Evolutionary conservation across 148 eudicot genomes (phyloP).

Genomic region (Nyssa sinensis): DNA sequence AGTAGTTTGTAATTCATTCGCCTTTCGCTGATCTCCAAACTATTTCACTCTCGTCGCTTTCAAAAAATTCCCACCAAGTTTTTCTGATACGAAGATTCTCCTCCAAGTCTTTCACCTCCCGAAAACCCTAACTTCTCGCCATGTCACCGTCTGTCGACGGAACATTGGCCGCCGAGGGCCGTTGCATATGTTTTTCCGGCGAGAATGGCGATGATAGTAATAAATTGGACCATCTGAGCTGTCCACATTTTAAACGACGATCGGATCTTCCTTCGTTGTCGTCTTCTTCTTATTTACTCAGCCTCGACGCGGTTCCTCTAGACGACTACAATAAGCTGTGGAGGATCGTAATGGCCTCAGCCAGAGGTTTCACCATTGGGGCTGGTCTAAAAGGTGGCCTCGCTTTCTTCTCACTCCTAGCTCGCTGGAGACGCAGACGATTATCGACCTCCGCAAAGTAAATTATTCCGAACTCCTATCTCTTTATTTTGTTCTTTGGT

Average conservation of each 20-base stretch:
- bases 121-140: conserved; percentile 13
- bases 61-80: conserved; percentile 16
- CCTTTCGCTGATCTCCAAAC: neutral
- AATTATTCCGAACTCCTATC: neutral
- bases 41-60: conserved; percentile 17
- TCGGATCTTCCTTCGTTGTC: conserved; percentile 41
- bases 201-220: neutral
- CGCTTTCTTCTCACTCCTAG: conserved; percentile 72
- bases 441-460: conserved; percentile 43
- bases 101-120: conserved; percentile 9
- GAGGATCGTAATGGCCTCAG: conserved; percentile 55
- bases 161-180: neutral
- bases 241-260: conserved; percentile 42
- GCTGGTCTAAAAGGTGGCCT: conserved; percentile 95
- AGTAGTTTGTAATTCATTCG: conserved; percentile 11
- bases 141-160: conserved; percentile 30
- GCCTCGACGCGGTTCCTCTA: conserved; percentile 58
- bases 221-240: conserved; percentile 12
- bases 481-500: neutral
- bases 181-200: conserved; percentile 10
- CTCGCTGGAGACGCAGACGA: conserved; percentile 71
- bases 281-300: conserved; percentile 45
- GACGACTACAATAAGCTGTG: conserved; percentile 48
- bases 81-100: too few species aligned
- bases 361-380: conserved; percentile 83